These are phyloP conservation scores for Incumbomyces lentus DNA, from an alignment of 2,329 filamentous ascomycete genomes.

Conservation along the genomic window DNA sequence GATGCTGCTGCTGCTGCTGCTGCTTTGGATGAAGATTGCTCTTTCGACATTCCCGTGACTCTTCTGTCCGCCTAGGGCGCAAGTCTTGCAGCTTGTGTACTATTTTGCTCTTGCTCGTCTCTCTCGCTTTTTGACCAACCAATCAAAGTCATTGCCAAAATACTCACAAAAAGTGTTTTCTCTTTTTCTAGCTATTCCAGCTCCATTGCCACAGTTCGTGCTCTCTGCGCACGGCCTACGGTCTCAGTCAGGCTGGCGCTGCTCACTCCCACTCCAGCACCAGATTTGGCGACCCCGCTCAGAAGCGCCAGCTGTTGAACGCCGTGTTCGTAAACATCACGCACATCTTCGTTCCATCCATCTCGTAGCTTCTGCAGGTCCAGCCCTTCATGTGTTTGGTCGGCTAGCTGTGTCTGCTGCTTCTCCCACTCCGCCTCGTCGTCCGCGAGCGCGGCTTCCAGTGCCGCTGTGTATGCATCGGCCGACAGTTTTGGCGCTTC, in stretches of 20 bases:
- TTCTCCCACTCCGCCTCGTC: constrained; percentile 29
- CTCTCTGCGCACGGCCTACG: constrained; percentile 37
- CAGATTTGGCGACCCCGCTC: constrained; percentile 25
- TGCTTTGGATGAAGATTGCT: too few relatives aligned
- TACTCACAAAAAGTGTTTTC: too few relatives aligned
- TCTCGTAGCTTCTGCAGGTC: constrained; percentile 17
- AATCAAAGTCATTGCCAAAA: too few relatives aligned
- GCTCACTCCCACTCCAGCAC: constrained; percentile 9
- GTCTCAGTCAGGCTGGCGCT: constrained; percentile 31
- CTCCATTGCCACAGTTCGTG: constrained; percentile 38
- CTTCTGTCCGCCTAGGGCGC: too few relatives aligned
- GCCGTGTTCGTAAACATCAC: constrained; percentile 32
- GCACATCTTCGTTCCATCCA: constrained; percentile 30
- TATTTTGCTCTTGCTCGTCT: too few relatives aligned
- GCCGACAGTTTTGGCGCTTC: constrained; percentile 35
- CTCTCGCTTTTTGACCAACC: too few relatives aligned
- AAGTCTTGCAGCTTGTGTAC: too few relatives aligned
- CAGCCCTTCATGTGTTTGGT: too few relatives aligned
- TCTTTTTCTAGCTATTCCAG: constrained; percentile 30
- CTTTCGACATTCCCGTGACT: too few relatives aligned
- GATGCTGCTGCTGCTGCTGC: too few relatives aligned
- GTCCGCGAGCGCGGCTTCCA: constrained; percentile 27
- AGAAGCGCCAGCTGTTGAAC: constrained; percentile 29
- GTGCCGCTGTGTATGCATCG: constrained; percentile 27
- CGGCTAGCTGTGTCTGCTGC: neutral